Conservation (phyloP, 495 filamentous ascomycete genomes). For the Apiosordaria backusii region DNA sequence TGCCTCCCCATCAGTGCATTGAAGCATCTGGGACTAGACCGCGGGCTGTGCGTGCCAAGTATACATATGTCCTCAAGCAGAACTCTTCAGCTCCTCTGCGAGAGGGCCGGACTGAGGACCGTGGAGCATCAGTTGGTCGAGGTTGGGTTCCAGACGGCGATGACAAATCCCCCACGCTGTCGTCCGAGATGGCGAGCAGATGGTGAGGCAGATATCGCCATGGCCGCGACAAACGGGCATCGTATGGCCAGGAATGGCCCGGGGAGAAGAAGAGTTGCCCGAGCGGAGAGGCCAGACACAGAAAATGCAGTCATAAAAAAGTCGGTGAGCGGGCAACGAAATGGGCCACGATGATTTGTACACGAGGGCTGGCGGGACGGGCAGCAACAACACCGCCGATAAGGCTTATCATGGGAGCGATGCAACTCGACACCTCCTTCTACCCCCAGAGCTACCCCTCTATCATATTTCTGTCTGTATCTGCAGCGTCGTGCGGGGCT, state of each 20-base stretch:
- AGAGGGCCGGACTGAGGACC: not conserved
- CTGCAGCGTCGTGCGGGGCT: constrained; percentile 16
- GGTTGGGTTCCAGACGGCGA: not conserved
- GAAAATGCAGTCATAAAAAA: constrained; percentile 23
- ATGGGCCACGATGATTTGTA: constrained; percentile 15
- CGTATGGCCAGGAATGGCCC: constrained; percentile 3
- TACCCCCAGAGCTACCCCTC: not conserved
- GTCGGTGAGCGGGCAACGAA: constrained; percentile 20
- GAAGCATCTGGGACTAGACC: not conserved
- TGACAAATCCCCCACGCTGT: not conserved
- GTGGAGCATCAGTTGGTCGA: not conserved
- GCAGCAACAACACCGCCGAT: constrained; percentile 2
- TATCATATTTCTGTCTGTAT: constrained; percentile 8
- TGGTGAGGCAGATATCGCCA: not conserved
- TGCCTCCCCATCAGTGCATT: not conserved
- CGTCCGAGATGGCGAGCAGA: not conserved
- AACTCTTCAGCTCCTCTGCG: not conserved
- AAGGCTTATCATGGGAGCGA: constrained; percentile 17
- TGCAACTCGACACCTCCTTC: constrained; percentile 16
- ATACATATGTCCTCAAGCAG: not conserved
- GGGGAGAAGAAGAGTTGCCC: not conserved
- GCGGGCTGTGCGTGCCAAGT: not conserved
- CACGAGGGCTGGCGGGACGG: constrained; percentile 9
- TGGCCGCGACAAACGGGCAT: not conserved
- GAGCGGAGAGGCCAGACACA: not conserved